Evolutionary conservation across 169 alveolate genomes (phyloP).

Genomic region (Babesia microti): DNA sequence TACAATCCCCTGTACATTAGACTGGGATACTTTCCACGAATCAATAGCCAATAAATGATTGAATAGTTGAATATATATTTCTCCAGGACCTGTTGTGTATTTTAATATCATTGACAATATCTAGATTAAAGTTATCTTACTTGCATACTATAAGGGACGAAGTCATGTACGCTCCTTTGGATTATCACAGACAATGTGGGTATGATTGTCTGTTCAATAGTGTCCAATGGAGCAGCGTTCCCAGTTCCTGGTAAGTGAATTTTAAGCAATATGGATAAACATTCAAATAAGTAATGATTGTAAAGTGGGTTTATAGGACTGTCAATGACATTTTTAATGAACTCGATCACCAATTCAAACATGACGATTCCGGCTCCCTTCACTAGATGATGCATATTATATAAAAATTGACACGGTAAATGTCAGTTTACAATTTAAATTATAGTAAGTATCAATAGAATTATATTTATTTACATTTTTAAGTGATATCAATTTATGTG

Average conservation of each 20-base stretch:
- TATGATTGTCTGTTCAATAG: constrained; percentile 43
- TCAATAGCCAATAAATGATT: constrained; percentile 39
- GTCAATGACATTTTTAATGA: constrained; percentile 51
- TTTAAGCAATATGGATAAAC: constrained; percentile 33
- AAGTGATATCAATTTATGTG: no score
- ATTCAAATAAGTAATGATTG: constrained; percentile 69
- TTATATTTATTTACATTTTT: no score
- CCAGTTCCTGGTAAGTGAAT: constrained; percentile 37
- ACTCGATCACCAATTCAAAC: constrained; percentile 25
- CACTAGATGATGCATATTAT: constrained; percentile 23
- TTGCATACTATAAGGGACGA: constrained; percentile 66
- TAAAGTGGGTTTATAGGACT: constrained; percentile 68
- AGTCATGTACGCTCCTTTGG: constrained; percentile 58
- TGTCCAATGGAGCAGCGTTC: constrained; percentile 7
- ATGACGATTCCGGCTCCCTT: constrained; percentile 32
- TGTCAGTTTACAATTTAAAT: no score
- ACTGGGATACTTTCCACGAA: constrained; percentile 45
- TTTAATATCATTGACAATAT: constrained; percentile 16
- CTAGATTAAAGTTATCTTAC: constrained; percentile 9
- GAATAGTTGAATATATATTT: constrained; percentile 44
- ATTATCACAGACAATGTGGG: constrained; percentile 56
- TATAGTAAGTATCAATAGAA: no score
- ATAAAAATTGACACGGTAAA: constrained; percentile 34
- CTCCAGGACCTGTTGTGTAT: constrained; percentile 27
- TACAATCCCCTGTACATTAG: constrained; percentile 62